A percentile compares a stretch with the other conserved stretches of the same genome.
phyloP scores from a whole-genome alignment of 768 basidiomycete species.

The Mycena olivaceomarginata region DNA sequence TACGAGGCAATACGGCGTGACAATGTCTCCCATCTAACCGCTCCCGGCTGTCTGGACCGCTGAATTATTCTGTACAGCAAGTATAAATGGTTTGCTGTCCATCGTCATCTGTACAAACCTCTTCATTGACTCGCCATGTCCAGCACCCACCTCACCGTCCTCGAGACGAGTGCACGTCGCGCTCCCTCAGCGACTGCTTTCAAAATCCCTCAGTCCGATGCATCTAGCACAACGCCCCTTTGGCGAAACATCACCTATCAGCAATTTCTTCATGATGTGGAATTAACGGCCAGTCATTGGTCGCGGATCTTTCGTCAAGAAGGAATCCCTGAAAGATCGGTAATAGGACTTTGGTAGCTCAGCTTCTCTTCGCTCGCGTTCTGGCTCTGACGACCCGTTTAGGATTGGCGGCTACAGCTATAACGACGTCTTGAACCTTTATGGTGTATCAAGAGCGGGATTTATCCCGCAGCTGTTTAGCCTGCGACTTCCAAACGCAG shows the following conservation, averaged over 20 bases:
- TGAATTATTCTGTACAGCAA: conserved; percentile 33
- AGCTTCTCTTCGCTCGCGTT: conserved; percentile 18
- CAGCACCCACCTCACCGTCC: conserved; percentile 78
- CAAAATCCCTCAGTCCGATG: conserved; percentile 71
- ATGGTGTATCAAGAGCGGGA: conserved; percentile 84
- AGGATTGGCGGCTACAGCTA: conserved; percentile 88
- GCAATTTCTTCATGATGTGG: conserved; percentile 80
- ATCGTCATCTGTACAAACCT: conserved; percentile 33
- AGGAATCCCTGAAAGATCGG: conserved; percentile 71
- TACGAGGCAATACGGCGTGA: conserved; percentile 41
- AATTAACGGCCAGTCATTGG: conserved; percentile 81
- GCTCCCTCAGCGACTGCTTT: conserved; percentile 74
- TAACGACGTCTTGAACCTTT: conserved; percentile 82
- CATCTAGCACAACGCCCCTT: conserved; percentile 63
- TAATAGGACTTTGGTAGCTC: conserved; percentile 86
- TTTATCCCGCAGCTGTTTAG: conserved; percentile 89
- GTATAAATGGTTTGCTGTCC: conserved; percentile 42
- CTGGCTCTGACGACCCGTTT: conserved; percentile 16
- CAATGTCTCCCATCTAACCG: conserved; percentile 42
- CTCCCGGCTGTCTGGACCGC: conserved; percentile 26
- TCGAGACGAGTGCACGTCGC: conserved; percentile 72
- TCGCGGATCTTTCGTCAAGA: conserved; percentile 65
- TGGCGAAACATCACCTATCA: conserved; percentile 81
- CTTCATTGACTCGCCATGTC: conserved; percentile 56
- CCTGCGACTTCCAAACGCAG: conserved; percentile 83